Percentiles rank a stretch among this genome's conserved stretches.
phyloP scores from a whole-genome alignment of 352 stramenopile species.

The Phytophthora europaea region DNA sequence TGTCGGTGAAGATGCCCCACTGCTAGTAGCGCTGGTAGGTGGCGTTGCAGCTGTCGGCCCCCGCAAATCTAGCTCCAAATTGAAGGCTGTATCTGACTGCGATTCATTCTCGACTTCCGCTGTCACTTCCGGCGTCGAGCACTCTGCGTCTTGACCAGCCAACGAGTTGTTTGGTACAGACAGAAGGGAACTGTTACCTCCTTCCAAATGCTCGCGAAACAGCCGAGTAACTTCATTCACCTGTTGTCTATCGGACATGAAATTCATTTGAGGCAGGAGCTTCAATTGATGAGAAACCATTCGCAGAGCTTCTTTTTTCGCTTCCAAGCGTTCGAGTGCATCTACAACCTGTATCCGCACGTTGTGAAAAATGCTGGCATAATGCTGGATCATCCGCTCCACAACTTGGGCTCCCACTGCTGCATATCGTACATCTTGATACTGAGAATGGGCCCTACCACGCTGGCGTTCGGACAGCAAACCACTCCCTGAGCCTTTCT shows the following conservation, averaged over 20 bases:
- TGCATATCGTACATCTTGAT: conserved; percentile 81
- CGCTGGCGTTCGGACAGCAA: conserved; percentile 48
- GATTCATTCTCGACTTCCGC: conserved; percentile 14
- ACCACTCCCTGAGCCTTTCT: conserved; percentile 61
- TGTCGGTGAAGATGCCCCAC: conserved; percentile 19
- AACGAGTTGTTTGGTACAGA: conserved; percentile 10
- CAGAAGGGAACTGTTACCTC: conserved; percentile 6
- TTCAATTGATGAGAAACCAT: conserved; percentile 80
- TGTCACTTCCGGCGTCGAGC: conserved; percentile 19
- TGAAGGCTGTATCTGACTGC: conserved; percentile 1
- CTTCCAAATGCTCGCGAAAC: conserved; percentile 57
- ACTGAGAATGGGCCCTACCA: conserved; percentile 61
- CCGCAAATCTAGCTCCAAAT: conserved; percentile 27
- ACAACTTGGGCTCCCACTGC: conserved; percentile 81
- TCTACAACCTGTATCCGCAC: conserved; percentile 74
- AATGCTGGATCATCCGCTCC: conserved; percentile 82
- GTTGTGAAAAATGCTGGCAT: conserved; percentile 80
- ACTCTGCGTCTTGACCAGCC: conserved; percentile 4
- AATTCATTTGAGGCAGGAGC: conserved; percentile 72
- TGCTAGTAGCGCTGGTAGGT: conserved; percentile 26
- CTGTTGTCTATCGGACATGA: conserved; percentile 72
- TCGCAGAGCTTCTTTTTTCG: conserved; percentile 69
- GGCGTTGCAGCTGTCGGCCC: conserved; percentile 17
- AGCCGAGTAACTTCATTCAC: conserved; percentile 71
- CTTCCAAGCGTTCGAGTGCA: conserved; percentile 66